Conservation (phyloP, 441 rosid genomes). For the Gossypium gossypioides region DNA sequence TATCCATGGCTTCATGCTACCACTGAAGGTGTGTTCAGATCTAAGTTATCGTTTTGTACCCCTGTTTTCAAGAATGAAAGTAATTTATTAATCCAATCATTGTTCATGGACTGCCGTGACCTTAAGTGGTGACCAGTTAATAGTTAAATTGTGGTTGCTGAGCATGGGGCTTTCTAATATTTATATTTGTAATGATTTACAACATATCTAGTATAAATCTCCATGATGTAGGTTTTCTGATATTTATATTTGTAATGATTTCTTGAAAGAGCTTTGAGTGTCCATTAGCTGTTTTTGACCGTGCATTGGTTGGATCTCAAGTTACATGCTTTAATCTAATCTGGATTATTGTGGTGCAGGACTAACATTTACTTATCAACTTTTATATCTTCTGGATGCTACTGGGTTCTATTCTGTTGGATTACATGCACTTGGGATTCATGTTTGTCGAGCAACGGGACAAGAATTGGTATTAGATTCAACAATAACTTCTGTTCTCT, state of each 20-base stretch:
- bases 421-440: conserved; percentile 80
- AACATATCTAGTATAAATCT: not conserved
- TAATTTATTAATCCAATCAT: conserved; percentile 7
- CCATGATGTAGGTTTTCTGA: not conserved
- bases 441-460: conserved; percentile 98
- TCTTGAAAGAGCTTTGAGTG: conserved; percentile 8
- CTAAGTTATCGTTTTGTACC: conserved; percentile 3
- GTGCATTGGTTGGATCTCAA: not conserved
- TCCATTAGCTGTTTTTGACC: not conserved
- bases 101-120: not conserved
- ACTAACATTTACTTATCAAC: conserved; percentile 78
- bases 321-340: conserved; percentile 20
- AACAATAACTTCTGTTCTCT: not conserved
- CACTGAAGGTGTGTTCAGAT: conserved; percentile 58
- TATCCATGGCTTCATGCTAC: conserved; percentile 95
- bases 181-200: not conserved
- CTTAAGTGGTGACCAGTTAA: not conserved
- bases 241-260: not conserved
- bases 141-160: not conserved
- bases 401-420: conserved; percentile 92
- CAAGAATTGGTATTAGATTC: conserved; percentile 75
- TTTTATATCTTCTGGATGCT: conserved; percentile 87
- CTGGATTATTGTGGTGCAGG: conserved; percentile 45
- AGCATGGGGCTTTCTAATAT: not conserved
- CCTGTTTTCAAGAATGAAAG: not conserved